Base-by-base conservation (phyloP, 2,329 filamentous ascomycete species). In the Fusarium sp. region DNA sequence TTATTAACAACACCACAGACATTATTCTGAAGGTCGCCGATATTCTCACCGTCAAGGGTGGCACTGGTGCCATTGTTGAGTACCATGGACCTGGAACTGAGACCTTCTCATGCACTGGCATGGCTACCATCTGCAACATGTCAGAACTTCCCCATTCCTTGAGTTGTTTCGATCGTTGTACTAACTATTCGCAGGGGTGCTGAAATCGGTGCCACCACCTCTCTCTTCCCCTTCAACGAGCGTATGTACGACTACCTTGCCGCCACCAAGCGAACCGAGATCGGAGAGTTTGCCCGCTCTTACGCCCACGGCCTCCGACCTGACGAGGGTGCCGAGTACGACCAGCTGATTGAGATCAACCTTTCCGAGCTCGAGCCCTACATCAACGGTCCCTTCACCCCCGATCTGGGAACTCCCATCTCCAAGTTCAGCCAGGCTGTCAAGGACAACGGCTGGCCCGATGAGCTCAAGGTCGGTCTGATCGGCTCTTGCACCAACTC, bases 401-500 rank as follows among this genome's bases (percentile, higher is more conserved):
- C 97, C 2, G 97, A 99, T 82, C 88, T 99, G 74, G 97, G 96
- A 5, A 98, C 95, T 0, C 96, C 97, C 6, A 86, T 99, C 64
- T 98, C 95, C 58, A 89, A 92, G 80, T 99, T 99, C 86, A 95
- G 95, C 81, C 89, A 94, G 68, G 92, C 93, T 2, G 94, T 98
- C 25, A 89, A 93, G 83, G 89, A 93, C 78, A 95, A 98, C 83
- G 87, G 93, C 60, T 99, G 97, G 97, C 97, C 97, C 3, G 90
- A 94, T 81, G 95, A 92, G 73, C 93, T 99, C 71, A 97, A 95
- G 14, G 96, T 97, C 29, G 95, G 95, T 61, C 89, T 99, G 64
- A 99, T 99, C 81, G 97, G 97, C 70, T 98, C 95, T 86, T 99
- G 97, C 88, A 99, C 97, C 60, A 99, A 99, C 89, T 97, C 94